Evolutionary conservation across 495 filamentous ascomycete genomes (phyloP), one percentile per base, ranked within the genome.

Genomic region (Hyaloscypha hepaticicola): DNA sequence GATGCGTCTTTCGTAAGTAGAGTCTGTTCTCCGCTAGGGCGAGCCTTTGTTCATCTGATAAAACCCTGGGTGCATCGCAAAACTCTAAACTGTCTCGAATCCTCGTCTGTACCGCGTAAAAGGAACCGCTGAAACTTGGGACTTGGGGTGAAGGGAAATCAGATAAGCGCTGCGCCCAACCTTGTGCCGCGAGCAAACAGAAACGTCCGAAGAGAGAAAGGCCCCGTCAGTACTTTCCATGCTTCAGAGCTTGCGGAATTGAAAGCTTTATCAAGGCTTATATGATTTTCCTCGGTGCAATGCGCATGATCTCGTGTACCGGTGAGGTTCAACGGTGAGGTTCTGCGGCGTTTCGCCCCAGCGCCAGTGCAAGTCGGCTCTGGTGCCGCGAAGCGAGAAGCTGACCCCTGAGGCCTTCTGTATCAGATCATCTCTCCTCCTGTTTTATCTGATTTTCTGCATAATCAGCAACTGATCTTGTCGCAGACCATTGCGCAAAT

Each of bases 381-480:
- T 67, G 24, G 5, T 34, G 29, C 61, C 66, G 66, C 38, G 24
- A 66, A 66, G 64, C 64, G 64, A 66, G 24, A n/a, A 1, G 21
- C 25, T 48, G 21, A 33, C 38, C 38, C 38, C 38, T 45, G 38
- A 4, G 16, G 11, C 6, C 14, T 16, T 14, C 28, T 45, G 68
- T 70, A 58, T 66, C 68, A 70, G 64, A 70, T 64, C 31, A 24
- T n/a, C 55, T 49, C 51, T 19, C 45, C 68, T 66, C 64, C 64
- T 70, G 68, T 70, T 60, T 70, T 50, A 64, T 64, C 63, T 60
- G 60, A 60, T 66, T 26, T 11, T 29, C 16, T 62, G 59, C 62
- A 55, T 53, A 57, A 67, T 63, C 65, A 67, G 65, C 60, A 26
- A 68, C 66, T 45, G 28, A 58, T 68, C 49, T 34, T 60, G 66